Evolutionary conservation across 2,329 filamentous ascomycete genomes (phyloP).

Genomic region (Fusarium cicatricum): DNA sequence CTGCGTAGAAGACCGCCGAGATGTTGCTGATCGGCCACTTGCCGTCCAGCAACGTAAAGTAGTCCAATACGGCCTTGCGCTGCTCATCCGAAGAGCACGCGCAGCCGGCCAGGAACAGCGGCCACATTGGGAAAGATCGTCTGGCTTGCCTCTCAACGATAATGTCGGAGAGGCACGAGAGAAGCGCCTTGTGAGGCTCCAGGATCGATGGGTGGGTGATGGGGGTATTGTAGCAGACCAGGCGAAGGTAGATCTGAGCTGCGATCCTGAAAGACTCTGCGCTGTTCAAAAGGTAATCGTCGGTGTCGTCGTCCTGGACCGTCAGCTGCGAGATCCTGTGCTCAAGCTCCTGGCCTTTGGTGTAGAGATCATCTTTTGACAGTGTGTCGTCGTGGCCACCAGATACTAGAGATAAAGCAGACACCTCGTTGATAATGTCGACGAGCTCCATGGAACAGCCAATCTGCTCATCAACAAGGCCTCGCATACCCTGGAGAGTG

Average conservation of each 20-base stretch:
- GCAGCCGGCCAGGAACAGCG: slow-evolving; percentile 37
- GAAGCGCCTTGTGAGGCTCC: slow-evolving; percentile 19
- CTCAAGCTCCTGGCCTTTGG: slow-evolving; percentile 25
- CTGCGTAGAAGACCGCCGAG: slow-evolving; percentile 34
- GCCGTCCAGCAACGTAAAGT: slow-evolving; percentile 32
- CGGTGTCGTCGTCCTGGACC: background rate
- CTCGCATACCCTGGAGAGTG: slow-evolving; percentile 6
- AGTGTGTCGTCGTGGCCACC: background rate
- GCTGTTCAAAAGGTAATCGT: slow-evolving; percentile 31
- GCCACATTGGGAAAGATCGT: slow-evolving; percentile 39
- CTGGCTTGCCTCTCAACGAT: slow-evolving; percentile 33
- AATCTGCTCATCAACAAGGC: slow-evolving; percentile 35
- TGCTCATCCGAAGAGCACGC: slow-evolving; percentile 34
- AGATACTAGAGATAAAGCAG: slow-evolving; percentile 16
- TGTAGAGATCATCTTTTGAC: slow-evolving; percentile 12
- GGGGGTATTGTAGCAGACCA: slow-evolving; percentile 32
- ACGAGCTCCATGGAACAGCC: slow-evolving; percentile 40
- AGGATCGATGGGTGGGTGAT: slow-evolving; percentile 29
- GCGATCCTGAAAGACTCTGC: slow-evolving; percentile 36
- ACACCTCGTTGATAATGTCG: slow-evolving; percentile 37
- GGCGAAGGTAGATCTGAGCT: slow-evolving; percentile 34
- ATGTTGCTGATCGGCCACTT: slow-evolving; percentile 40
- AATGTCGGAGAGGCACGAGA: slow-evolving; percentile 28
- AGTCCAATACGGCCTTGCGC: slow-evolving; percentile 31
- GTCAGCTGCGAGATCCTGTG: slow-evolving; percentile 6